phyloP scores from a whole-genome alignment of 176 grass and related monocot genomes.

The Dactylis glomerata region DNA sequence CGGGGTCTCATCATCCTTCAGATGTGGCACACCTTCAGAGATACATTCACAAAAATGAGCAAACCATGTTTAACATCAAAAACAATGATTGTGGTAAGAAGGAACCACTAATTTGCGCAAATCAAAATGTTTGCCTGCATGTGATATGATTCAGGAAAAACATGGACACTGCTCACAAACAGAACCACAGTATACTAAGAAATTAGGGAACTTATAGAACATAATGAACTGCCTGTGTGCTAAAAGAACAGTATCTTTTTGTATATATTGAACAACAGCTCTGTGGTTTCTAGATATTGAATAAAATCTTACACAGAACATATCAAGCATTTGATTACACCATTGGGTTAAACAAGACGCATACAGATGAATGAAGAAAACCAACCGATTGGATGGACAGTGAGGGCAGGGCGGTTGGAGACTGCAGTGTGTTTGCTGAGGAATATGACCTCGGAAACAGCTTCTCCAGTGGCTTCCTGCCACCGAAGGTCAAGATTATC shows the following conservation, averaged over 20 bases:
- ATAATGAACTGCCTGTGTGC: background rate
- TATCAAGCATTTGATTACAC: constrained; percentile 10
- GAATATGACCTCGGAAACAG: constrained; percentile 66
- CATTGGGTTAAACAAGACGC: background rate
- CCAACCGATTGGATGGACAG: constrained; percentile 86
- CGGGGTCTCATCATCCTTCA: constrained; percentile 68
- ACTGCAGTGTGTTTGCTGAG: constrained; percentile 80
- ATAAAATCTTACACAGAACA: background rate
- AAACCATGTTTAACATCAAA: background rate
- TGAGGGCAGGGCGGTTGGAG: constrained; percentile 75
- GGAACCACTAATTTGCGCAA: background rate
- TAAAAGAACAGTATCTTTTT: constrained; percentile 5
- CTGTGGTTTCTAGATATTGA: background rate
- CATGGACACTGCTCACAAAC: background rate
- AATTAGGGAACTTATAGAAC: background rate
- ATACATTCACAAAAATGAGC: background rate
- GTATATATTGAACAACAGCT: background rate
- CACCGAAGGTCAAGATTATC: constrained; percentile 63
- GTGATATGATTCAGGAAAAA: background rate
- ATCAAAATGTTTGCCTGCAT: background rate
- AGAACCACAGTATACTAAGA: background rate
- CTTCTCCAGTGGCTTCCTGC: constrained; percentile 60
- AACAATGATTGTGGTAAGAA: background rate
- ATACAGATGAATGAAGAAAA: background rate
- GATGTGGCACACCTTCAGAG: constrained; percentile 66